Conservation (phyloP, 352 stramenopile species). For the Pythium dissimile region DNA sequence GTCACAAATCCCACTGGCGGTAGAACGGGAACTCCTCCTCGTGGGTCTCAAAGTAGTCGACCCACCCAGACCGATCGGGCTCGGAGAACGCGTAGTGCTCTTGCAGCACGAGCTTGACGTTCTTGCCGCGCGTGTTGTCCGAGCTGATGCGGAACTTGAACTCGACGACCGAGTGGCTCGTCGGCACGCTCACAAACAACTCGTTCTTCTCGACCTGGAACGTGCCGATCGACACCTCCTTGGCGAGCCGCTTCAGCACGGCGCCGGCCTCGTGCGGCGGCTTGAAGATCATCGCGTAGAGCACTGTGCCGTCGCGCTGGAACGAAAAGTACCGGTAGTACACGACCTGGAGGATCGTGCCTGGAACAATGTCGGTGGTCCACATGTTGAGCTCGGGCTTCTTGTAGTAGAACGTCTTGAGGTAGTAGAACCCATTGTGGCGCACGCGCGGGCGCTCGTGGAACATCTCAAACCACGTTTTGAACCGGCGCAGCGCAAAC, state of each 20-base stretch:
- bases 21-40: constrained; percentile 80
- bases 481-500: constrained; percentile 61
- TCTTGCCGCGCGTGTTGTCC: constrained; percentile 40
- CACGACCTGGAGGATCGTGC: constrained; percentile 73
- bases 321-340: constrained; percentile 87
- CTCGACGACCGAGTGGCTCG: constrained; percentile 64
- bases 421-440: constrained; percentile 80
- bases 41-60: constrained; percentile 65
- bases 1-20: constrained; percentile 60
- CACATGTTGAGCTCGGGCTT: constrained; percentile 85
- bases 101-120: constrained; percentile 56
- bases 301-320: constrained; percentile 61
- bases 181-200: constrained; percentile 66
- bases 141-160: constrained; percentile 53
- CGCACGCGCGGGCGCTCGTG: constrained; percentile 58
- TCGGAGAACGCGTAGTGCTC: constrained; percentile 75
- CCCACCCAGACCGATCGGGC: constrained; percentile 55
- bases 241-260: constrained; percentile 19
- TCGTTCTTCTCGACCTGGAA: constrained; percentile 66
- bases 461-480: constrained; percentile 77
- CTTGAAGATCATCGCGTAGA: constrained; percentile 81
- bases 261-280: constrained; percentile 48
- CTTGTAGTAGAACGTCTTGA: constrained; percentile 82
- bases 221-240: constrained; percentile 41
- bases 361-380: constrained; percentile 51